These are phyloP conservation scores for Dalbergia oliveri DNA, from an alignment of 306 rosid species.

Conservation along the genomic window DNA sequence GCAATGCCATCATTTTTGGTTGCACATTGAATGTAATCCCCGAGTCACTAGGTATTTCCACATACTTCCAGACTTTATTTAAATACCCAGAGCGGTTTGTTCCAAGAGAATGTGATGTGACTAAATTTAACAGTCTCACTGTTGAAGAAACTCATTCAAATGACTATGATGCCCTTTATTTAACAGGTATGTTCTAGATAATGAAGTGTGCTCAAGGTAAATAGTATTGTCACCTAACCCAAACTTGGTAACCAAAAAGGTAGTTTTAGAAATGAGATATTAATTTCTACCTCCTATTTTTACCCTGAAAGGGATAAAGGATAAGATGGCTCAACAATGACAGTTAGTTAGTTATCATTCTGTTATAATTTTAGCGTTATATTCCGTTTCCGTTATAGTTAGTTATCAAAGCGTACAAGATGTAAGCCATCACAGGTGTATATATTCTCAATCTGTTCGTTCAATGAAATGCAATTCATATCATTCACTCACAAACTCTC, in stretches of 20 bases:
- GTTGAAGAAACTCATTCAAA: constrained; percentile 34
- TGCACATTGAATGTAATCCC: constrained; percentile 91
- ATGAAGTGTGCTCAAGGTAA: neutral
- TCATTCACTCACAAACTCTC: too few relatives aligned
- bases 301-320: too few relatives aligned
- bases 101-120: constrained; percentile 99
- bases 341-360: too few relatives aligned
- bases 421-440: too few relatives aligned
- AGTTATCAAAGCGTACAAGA: too few relatives aligned
- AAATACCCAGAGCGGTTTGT: constrained; percentile 93
- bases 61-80: constrained; percentile 77
- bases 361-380: too few relatives aligned
- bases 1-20: constrained; percentile 92
- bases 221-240: neutral
- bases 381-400: too few relatives aligned
- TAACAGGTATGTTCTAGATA: constrained; percentile 11
- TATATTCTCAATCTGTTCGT: too few relatives aligned
- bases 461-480: too few relatives aligned
- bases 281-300: constrained; percentile 4
- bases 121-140: constrained; percentile 99
- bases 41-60: constrained; percentile 90
- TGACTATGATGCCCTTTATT: constrained; percentile 18
- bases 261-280: neutral
- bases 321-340: too few relatives aligned
- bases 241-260: neutral